Conservation (phyloP, 768 basidiomycete genomes). For the Rhodotorula graminis region DNA sequence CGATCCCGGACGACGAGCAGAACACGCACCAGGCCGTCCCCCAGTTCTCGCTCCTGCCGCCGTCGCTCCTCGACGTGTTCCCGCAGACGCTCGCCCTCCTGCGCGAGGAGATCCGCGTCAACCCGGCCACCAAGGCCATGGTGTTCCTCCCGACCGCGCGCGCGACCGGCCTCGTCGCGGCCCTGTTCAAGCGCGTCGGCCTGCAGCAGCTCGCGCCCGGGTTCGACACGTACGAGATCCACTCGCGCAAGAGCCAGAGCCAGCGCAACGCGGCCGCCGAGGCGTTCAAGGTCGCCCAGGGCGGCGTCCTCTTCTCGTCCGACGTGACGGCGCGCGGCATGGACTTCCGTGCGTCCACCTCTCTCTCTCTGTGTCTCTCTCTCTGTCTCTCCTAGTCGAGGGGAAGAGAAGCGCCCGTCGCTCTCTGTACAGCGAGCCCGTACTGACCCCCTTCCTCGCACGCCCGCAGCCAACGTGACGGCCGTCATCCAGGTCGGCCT, state of each 20-base stretch:
- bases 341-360: constrained; percentile 30
- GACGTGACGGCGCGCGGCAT: constrained; percentile 52
- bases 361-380: neutral
- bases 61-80: constrained; percentile 49
- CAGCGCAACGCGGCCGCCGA: constrained; percentile 54
- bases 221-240: constrained; percentile 47
- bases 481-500: constrained; percentile 56
- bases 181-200: constrained; percentile 44
- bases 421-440: neutral
- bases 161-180: constrained; percentile 53
- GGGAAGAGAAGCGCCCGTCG: too few relatives aligned
- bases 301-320: constrained; percentile 55
- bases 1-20: constrained; percentile 56
- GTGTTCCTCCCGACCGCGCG: constrained; percentile 65
- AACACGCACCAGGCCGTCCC: constrained; percentile 62
- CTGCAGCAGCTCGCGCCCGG: constrained; percentile 19
- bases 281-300: constrained; percentile 51
- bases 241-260: constrained; percentile 56
- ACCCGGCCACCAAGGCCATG: constrained; percentile 52
- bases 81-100: constrained; percentile 52
- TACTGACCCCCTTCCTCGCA: neutral
- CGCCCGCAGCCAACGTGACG: constrained; percentile 58
- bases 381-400: too few relatives aligned
- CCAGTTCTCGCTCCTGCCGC: constrained; percentile 47
- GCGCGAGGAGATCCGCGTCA: constrained; percentile 45